phyloP scores from a whole-genome alignment of 1,139 yeast genomes.

The Meyerozyma athensensis region DNA sequence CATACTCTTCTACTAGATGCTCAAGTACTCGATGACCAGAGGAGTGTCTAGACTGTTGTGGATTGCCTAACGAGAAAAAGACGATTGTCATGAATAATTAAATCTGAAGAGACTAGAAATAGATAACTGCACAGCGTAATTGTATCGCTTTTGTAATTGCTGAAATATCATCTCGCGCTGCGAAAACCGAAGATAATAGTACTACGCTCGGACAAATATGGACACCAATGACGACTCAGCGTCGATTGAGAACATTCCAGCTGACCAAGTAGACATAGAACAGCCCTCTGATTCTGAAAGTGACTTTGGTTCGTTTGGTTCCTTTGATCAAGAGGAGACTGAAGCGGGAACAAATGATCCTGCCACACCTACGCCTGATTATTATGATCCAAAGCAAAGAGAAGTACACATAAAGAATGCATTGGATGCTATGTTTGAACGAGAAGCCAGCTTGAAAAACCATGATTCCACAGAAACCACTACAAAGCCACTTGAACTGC shows the following conservation, averaged over 20 bases:
- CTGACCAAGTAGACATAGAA: conserved; percentile 7
- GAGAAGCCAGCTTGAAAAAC: neutral
- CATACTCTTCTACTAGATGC: conserved; percentile 21
- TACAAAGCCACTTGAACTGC: neutral
- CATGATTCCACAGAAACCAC: neutral
- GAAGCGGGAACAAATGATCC: neutral
- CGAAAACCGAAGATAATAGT: too few relatives aligned
- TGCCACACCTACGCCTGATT: neutral
- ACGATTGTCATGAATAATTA: conserved; percentile 12
- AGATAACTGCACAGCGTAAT: too few relatives aligned
- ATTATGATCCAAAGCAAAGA: neutral
- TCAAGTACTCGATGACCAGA: conserved; percentile 36
- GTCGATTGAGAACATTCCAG: conserved; percentile 8
- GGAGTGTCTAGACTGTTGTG: conserved; percentile 40
- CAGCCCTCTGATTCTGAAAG: conserved; percentile 7
- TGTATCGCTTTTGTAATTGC: too few relatives aligned
- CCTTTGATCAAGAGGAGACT: conserved; percentile 1
- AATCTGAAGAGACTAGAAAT: too few relatives aligned
- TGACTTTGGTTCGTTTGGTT: conserved; percentile 7
- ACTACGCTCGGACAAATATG: too few relatives aligned
- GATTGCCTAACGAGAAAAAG: conserved; percentile 40
- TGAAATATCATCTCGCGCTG: too few relatives aligned
- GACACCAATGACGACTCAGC: neutral
- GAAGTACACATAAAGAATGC: neutral
- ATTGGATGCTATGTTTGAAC: neutral